Percentiles rank a stretch among this genome's conserved stretches.
These are phyloP conservation scores for Backusella psychrophila DNA, from an alignment of 192 early-diverging fungal species.

Conservation along the genomic window DNA sequence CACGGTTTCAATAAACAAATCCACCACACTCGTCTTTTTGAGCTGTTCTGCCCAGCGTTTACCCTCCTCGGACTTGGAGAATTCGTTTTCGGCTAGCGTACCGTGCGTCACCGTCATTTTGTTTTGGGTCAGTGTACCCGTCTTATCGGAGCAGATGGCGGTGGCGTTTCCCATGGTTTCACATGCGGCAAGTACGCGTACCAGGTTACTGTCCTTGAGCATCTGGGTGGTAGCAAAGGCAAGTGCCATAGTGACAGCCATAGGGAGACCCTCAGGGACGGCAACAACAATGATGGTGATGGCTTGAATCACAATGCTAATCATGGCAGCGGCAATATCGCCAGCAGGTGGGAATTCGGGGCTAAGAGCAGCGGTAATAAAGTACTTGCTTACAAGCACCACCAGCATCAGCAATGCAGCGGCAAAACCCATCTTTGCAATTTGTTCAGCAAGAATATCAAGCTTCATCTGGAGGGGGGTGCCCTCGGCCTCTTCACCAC, in stretches of 20 bases:
- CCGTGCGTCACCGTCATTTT: conserved; percentile 76
- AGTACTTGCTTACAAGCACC: conserved; percentile 61
- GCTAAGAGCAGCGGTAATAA: conserved; percentile 55
- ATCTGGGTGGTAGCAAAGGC: conserved; percentile 80
- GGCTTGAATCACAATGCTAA: conserved; percentile 73
- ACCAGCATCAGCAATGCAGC: conserved; percentile 79
- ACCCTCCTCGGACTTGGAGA: conserved; percentile 39
- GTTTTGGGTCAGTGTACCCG: conserved; percentile 82
- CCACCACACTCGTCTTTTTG: conserved; percentile 25
- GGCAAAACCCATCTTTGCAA: conserved; percentile 87
- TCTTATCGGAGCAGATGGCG: conserved; percentile 83
- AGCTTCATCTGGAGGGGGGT: conserved; percentile 94
- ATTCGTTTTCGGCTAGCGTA: conserved; percentile 46
- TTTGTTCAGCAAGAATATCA: conserved; percentile 84
- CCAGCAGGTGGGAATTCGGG: conserved; percentile 56
- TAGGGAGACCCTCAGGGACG: conserved; percentile 83
- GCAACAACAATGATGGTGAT: conserved; percentile 81
- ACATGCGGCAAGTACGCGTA: conserved; percentile 72
- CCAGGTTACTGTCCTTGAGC: conserved; percentile 78
- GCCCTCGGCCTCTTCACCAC: conserved; percentile 61
- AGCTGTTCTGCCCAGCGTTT: conserved; percentile 51
- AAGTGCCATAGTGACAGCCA: conserved; percentile 81
- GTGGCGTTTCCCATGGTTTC: conserved; percentile 87
- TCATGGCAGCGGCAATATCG: conserved; percentile 56
- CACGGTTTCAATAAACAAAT: conserved; percentile 54